phyloP scores from a whole-genome alignment of 2,329 filamentous ascomycete species.

The Leptographium flavum region DNA sequence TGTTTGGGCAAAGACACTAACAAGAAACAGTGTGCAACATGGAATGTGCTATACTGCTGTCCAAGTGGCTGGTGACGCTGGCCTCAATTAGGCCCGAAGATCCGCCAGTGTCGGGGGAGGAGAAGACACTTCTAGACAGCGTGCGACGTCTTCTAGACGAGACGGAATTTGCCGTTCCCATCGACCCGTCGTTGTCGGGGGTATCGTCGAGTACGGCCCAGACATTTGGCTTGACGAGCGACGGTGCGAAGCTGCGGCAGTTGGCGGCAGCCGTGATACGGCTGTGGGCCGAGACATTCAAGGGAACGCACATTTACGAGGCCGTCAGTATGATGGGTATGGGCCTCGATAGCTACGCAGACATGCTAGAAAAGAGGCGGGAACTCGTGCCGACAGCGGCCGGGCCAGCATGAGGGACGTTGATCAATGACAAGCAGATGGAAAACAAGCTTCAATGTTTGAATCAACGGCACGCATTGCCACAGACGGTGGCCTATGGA shows the following conservation, averaged over 20 bases:
- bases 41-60: constrained; percentile 45
- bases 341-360: constrained; percentile 42
- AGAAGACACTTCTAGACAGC: constrained; percentile 39
- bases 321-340: constrained; percentile 43
- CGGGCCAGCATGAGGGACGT: constrained; percentile 1
- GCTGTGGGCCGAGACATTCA: constrained; percentile 48
- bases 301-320: constrained; percentile 46
- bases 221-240: constrained; percentile 20
- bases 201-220: constrained; percentile 6
- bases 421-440: neutral
- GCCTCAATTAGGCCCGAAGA: constrained; percentile 35
- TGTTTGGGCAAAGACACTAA: neutral
- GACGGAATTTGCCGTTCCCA: constrained; percentile 46
- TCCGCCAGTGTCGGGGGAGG: constrained; percentile 33
- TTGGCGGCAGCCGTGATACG: constrained; percentile 43
- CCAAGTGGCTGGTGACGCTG: constrained; percentile 46
- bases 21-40: constrained; percentile 40
- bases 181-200: constrained; percentile 38
- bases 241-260: constrained; percentile 37
- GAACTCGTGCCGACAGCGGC: constrained; percentile 19
- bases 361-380: constrained; percentile 39
- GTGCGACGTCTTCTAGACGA: constrained; percentile 45
- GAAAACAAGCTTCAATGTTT: too few relatives aligned
- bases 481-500: neutral
- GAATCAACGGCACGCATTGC: neutral